Evolutionary conservation across 75 land plant species (phyloP).

Genomic region (Cryptomeria japonica): DNA sequence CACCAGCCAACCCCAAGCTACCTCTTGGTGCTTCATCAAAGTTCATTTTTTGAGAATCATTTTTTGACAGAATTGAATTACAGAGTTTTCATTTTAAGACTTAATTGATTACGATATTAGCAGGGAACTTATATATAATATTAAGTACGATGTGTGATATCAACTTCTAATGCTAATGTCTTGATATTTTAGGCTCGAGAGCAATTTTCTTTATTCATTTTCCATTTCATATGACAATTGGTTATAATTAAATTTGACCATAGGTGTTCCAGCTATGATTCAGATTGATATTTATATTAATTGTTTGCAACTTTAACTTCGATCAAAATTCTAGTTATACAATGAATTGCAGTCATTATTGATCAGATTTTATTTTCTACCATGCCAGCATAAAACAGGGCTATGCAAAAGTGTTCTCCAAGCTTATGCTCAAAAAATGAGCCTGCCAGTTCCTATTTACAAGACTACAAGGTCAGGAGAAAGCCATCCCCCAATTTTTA

Average conservation of each 20-base stretch:
- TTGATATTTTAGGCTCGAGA: not conserved
- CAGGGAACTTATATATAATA: not conserved
- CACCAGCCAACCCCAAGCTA: no score
- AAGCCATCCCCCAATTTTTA: slow-evolving; percentile 20
- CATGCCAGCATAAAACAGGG: slow-evolving; percentile 38
- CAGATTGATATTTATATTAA: not conserved
- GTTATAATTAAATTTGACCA: not conserved
- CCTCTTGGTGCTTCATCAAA: no score
- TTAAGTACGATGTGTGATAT: not conserved
- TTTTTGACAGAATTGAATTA: no score
- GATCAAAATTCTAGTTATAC: not conserved
- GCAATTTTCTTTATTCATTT: not conserved
- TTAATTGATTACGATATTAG: no score
- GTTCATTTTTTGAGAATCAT: no score
- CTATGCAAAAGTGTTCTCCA: slow-evolving; percentile 38
- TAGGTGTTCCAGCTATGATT: not conserved
- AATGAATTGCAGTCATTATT: not conserved
- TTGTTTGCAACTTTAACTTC: not conserved
- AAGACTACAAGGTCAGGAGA: slow-evolving; percentile 6
- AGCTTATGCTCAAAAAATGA: slow-evolving; percentile 40
- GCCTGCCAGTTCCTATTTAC: slow-evolving; percentile 31
- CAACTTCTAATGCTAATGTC: not conserved
- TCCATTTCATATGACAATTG: not conserved
- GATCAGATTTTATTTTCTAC: slow-evolving; percentile 2
- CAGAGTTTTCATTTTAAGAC: no score